Evolutionary conservation across 768 basidiomycete genomes (phyloP), one percentile per base, ranked within the genome.

Genomic region (Sutorius australiensis): DNA sequence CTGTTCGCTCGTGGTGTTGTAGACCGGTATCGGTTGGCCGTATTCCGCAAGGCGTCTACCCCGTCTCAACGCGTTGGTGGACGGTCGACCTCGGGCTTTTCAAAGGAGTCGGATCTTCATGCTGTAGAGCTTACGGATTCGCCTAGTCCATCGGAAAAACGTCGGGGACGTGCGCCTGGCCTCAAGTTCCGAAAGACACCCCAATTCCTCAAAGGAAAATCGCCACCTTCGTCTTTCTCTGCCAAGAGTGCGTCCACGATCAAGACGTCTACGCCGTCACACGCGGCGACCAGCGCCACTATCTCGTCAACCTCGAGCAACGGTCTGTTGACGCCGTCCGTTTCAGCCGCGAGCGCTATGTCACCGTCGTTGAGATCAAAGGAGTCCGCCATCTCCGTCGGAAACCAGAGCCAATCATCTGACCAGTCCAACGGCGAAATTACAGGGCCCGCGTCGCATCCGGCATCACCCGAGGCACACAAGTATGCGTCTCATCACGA

Each of bases 1-100:
- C 77, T 94, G 36, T 94, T 93, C 64, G 87, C 92, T 39, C 83
- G 92, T n/a, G 92, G 92, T 6, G 89, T 94, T 44, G 90, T 93
- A 47, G 92, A 95, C 67, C 79, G 87, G 49, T 95, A 95, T 66
- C 78, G 82, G 52, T 75, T 95, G 49, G 84, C 88, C 14, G 90
- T 92, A 19, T 92, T 92, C 80, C 80, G 90, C 50, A 92, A 92
- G 67, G 77, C 79, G n/a, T 83, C 86, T 13, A 87, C 84, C 11
- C 83, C 87, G 5, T 73, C 75, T 39, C 74, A 78, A 45, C 74
- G 78, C 12, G 61, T 73, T 14, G 66, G 62, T 3, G 72, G 75
- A 6, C 76, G 82, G 21, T 77, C 80, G 7, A 72, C 78, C 55
- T 86, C 87, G 17, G 82, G 80, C 24, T 67, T 80, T 57, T 87